Evolutionary conservation across 495 filamentous ascomycete genomes (phyloP), one percentile per base, ranked within the genome.

Genomic region (Saxophila tyrrhenica): DNA sequence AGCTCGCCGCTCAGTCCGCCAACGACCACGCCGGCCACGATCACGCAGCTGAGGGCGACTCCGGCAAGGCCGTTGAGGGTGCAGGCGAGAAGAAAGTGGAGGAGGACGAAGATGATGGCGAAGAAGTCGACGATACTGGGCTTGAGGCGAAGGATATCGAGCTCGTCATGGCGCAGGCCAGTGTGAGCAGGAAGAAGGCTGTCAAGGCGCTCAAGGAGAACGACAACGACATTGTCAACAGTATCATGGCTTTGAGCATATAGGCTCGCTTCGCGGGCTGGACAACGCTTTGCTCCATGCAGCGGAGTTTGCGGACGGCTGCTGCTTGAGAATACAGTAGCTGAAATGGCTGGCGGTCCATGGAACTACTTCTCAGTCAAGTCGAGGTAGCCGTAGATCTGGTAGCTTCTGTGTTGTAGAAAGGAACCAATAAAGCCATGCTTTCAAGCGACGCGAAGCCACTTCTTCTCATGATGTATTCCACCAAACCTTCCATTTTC

Each of bases 161-260:
- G 68, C 77, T 99, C 32, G 92, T 99, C 68, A 97, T 97, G 89
- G 87, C 88, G 57, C 87, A 98, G 76, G 92, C 92, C 56, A 92
- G 76, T 65, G 92, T 99, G 52, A 92, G 86, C 57, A 77, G 92
- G 67, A 96, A 94, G 78, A 97, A 97, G 80, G 92, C 92, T 52
- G 83, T 97, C 76, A 97, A 95, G 74, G 94, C 94, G 25, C 77
- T 99, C 57, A 91, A 92, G 77, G 89, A 96, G 78, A 96, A 99
- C 71, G 89, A 96, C 73, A 95, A 96, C 65, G 94, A 99, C 71
- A 97, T 99, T 75, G 94, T 99, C 73, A 97, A 97, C 81, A 95
- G 91, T 55, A 98, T 98, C 75, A 98, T 98, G 92, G 89, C 91
- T 61, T 78, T 98, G 71, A 95, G 89, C 76, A 85, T 95, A 85